These are phyloP conservation scores for Penicillium sp. DNA, from an alignment of 2,329 filamentous ascomycete species.

Conservation along the genomic window DNA sequence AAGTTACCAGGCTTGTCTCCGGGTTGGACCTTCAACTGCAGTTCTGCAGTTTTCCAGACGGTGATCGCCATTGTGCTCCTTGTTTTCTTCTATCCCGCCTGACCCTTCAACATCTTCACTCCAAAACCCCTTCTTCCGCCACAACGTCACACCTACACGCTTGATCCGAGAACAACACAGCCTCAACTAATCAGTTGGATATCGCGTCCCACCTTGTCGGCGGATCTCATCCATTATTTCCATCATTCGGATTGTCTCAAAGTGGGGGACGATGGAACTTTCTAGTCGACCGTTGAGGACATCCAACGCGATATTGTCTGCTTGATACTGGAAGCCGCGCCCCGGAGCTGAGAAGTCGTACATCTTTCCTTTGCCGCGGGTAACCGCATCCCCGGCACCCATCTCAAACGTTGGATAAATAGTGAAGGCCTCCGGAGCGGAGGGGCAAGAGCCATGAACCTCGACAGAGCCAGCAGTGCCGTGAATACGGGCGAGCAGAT, in stretches of 20 bases:
- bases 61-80: too few species aligned
- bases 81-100: too few species aligned
- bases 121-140: too few species aligned
- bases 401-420: neutral
- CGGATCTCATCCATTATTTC: constrained; percentile 52
- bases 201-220: constrained; percentile 33
- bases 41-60: too few species aligned
- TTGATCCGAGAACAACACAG: neutral
- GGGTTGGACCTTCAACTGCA: too few species aligned
- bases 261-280: constrained; percentile 48
- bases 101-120: too few species aligned
- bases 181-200: constrained; percentile 7
- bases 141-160: neutral
- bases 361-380: constrained; percentile 27
- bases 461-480: constrained; percentile 15
- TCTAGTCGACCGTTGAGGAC: constrained; percentile 38
- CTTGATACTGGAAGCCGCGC: constrained; percentile 38
- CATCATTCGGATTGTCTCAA: constrained; percentile 50
- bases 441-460: neutral
- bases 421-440: neutral
- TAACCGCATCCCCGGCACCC: constrained; percentile 6
- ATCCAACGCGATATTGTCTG: constrained; percentile 29
- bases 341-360: constrained; percentile 18
- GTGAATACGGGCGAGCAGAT: constrained; percentile 5
- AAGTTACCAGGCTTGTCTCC: too few species aligned